These are phyloP conservation scores for Leucogyrophana mollusca DNA, from an alignment of 768 basidiomycete genomes.

Conservation along the genomic window DNA sequence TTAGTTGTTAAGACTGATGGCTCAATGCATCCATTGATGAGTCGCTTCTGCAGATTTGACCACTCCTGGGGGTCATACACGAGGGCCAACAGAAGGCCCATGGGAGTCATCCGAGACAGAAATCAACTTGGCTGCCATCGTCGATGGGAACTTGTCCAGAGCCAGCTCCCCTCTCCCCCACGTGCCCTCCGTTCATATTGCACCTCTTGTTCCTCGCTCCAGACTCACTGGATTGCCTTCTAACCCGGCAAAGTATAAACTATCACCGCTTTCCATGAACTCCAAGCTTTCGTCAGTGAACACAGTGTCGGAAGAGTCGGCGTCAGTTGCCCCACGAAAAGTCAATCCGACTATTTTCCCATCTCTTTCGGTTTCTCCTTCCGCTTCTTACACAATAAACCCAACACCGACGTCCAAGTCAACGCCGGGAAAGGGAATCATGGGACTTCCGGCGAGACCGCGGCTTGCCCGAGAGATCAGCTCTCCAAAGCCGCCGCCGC, in stretches of 20 bases:
- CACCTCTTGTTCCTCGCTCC: neutral
- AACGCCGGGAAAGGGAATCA: conserved; percentile 23
- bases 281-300: neutral
- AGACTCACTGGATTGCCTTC: conserved; percentile 1
- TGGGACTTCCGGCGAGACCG: conserved; percentile 21
- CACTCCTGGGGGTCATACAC: conserved; percentile 19
- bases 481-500: conserved; percentile 18
- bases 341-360: conserved; percentile 7
- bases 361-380: conserved; percentile 18
- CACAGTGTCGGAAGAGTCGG: neutral
- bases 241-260: neutral
- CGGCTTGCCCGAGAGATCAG: conserved; percentile 28
- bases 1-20: conserved; percentile 21
- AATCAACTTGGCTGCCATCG: neutral
- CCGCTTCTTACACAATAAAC: conserved; percentile 9
- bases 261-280: conserved; percentile 1
- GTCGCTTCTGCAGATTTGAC: conserved; percentile 29
- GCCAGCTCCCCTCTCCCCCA: conserved; percentile 2
- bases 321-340: neutral
- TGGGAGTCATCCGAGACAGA: conserved; percentile 6
- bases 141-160: neutral
- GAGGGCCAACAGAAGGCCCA: conserved; percentile 7
- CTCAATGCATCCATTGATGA: neutral
- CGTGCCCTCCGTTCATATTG: neutral
- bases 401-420: conserved; percentile 7